Evolutionary conservation across 805 yeast species (phyloP), one percentile per base, ranked within the genome.

Genomic region (Yarrowia phangngaensis): DNA sequence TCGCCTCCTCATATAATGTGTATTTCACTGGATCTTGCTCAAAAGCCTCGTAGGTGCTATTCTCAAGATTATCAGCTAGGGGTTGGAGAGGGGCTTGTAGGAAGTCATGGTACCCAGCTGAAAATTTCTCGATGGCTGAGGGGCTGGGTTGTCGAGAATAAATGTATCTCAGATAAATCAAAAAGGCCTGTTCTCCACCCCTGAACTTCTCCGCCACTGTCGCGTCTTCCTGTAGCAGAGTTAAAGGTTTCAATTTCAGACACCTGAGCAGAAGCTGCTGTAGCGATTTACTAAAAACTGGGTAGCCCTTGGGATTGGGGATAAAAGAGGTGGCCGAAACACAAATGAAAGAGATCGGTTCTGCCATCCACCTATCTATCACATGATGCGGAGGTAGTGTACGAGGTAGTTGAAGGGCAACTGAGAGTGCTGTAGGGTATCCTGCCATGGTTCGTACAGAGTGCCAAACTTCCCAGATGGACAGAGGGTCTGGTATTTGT

Each of bases 391-490:
- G 81, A 1, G 76, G 72, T 43, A 69, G 69, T 27, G 70, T 70
- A 51, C 79, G 79, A 23, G 95, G 89, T 16, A 88, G 73, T 27
- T 82, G 92, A 26, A 84, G 67, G 4, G 86, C 84, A 48, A 87
- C 79, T n/a, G 85, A 79, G 45, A 82, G 63, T 16, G 76, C 72
- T 2, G 63, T 53, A 40, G 79, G 70, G 56, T 80, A 78, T 50
- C 72, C 71, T 56, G 82, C 76, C 27, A 74, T 64, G 4, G 71
- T 67, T 17, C 87, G 65, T 3, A 82, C 73, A 1, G 82, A 70
- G 55, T 81, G 78, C 89, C 89, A 82, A 56, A 79, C 71, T 49
- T 80, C 84, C 89, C 89, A 82, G 2, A 83, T 78, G 3, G 81
- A 76, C 23, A 81, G 61, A 16, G 53, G 34, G 46, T 63, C 67